Evolutionary conservation across 2,329 filamentous ascomycete genomes (phyloP).

Genomic region (Paracorniculantispora psalliotae): DNA sequence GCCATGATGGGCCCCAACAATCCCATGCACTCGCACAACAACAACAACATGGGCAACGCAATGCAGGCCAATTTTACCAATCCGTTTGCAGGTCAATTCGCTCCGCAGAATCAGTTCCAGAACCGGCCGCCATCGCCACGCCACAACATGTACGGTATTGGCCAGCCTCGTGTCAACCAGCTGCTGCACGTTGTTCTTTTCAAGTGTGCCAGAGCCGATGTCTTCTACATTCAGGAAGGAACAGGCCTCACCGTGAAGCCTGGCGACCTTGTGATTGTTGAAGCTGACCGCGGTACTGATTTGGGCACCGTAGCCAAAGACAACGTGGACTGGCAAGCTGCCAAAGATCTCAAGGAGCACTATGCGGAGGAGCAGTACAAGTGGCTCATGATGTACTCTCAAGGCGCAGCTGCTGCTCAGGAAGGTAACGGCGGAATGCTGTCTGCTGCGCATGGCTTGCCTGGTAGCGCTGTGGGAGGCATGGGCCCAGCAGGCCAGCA

Average conservation of each 20-base stretch:
- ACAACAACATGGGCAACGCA: slow-evolving; percentile 20
- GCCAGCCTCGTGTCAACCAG: slow-evolving; percentile 60
- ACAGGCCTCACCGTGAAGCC: slow-evolving; percentile 86
- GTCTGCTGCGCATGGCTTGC: slow-evolving; percentile 57
- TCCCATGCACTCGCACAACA: not conserved
- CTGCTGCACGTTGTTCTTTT: slow-evolving; percentile 87
- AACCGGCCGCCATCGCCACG: slow-evolving; percentile 57
- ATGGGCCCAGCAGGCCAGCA: slow-evolving; percentile 73
- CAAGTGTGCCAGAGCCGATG: slow-evolving; percentile 91
- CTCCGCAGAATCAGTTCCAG: slow-evolving; percentile 38
- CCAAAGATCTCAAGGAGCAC: slow-evolving; percentile 84
- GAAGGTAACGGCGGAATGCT: slow-evolving; percentile 59
- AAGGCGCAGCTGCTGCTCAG: slow-evolving; percentile 61
- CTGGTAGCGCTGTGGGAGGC: slow-evolving; percentile 67
- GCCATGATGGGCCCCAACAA: slow-evolving; percentile 24
- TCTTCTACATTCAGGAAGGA: slow-evolving; percentile 95
- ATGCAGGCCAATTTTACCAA: slow-evolving; percentile 23
- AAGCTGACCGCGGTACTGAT: slow-evolving; percentile 93
- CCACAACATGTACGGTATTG: slow-evolving; percentile 55
- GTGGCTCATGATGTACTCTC: slow-evolving; percentile 98
- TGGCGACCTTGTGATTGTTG: slow-evolving; percentile 93
- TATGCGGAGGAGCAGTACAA: slow-evolving; percentile 95
- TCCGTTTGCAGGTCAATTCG: slow-evolving; percentile 44
- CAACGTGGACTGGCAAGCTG: slow-evolving; percentile 81
- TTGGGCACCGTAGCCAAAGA: slow-evolving; percentile 87